phyloP scores from a whole-genome alignment of 1,139 yeast genomes.

The Petasospora rhodanensis region DNA sequence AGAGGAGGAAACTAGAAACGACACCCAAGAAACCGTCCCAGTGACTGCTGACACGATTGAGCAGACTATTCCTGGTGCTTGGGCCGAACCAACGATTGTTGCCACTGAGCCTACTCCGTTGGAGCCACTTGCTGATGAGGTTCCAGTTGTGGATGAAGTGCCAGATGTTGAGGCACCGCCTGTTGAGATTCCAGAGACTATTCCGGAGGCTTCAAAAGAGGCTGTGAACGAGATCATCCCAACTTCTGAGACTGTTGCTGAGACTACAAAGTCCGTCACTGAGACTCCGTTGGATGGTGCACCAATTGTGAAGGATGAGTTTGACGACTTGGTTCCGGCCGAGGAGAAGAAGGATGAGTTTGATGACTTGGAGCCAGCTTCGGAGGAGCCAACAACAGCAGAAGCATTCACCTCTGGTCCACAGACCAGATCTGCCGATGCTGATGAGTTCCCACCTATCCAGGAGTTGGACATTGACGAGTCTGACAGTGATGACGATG shows the following conservation, averaged over 20 bases:
- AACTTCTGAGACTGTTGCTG: slow-evolving; percentile 2
- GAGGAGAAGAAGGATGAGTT: slow-evolving; percentile 1
- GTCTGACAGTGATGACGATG: slow-evolving; percentile 50
- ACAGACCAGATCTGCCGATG: slow-evolving; percentile 7
- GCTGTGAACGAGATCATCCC: too few relatives aligned
- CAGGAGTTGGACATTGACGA: slow-evolving; percentile 60
- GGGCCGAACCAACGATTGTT: slow-evolving; percentile 16
- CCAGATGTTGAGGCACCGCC: not conserved
- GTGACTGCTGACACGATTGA: slow-evolving; percentile 13
- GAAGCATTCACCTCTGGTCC: not conserved
- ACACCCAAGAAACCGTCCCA: not conserved
- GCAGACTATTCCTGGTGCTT: slow-evolving; percentile 25
- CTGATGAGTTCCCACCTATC: slow-evolving; percentile 68
- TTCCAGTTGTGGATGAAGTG: not conserved
- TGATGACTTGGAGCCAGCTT: slow-evolving; percentile 3
- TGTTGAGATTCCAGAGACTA: not conserved
- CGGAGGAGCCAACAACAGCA: not conserved
- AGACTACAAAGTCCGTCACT: not conserved
- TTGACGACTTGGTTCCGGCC: slow-evolving; percentile 4
- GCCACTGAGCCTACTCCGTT: too few relatives aligned
- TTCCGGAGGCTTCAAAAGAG: not conserved
- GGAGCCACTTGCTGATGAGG: too few relatives aligned
- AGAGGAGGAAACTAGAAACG: slow-evolving; percentile 3
- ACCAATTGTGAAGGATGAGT: slow-evolving; percentile 5
- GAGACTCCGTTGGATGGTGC: not conserved